These are phyloP conservation scores for Microbotryomycetes sp. DNA, from an alignment of 1,284 basidiomycete genomes.

Conservation along the genomic window DNA sequence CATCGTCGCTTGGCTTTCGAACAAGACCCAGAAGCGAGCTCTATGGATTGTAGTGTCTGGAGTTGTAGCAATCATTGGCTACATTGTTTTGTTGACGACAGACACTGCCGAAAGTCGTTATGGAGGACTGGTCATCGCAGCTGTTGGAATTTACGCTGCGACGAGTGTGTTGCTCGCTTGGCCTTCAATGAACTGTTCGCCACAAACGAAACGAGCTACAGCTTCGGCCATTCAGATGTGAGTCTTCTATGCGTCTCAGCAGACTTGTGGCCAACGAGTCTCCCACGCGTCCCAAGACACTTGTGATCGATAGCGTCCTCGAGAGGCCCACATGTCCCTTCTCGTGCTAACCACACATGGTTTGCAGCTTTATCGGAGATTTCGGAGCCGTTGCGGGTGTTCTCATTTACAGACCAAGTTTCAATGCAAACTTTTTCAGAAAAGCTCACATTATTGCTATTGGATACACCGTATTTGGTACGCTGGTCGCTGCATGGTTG, in stretches of 20 bases:
- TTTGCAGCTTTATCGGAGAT: conserved; percentile 49
- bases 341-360: not conserved
- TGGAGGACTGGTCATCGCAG: conserved; percentile 55
- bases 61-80: conserved; percentile 55
- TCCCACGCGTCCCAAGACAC: not conserved
- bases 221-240: conserved; percentile 59
- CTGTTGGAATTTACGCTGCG: conserved; percentile 53
- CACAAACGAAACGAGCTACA: conserved; percentile 61
- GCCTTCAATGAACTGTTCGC: conserved; percentile 64
- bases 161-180: conserved; percentile 42
- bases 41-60: conserved; percentile 56
- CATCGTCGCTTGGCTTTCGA: conserved; percentile 51
- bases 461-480: conserved; percentile 51
- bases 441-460: conserved; percentile 57
- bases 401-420: conserved; percentile 46
- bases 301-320: too few species aligned
- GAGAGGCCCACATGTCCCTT: too few species aligned
- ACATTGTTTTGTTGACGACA: conserved; percentile 56
- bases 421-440: conserved; percentile 48
- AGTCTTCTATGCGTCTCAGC: not conserved
- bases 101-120: conserved; percentile 55
- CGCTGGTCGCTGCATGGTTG: conserved; percentile 49
- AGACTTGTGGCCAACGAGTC: not conserved
- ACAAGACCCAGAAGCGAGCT: conserved; percentile 50
- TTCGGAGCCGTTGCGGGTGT: conserved; percentile 55